Base-by-base conservation (phyloP, 129 eudicot genomes). In the Chrysanthemum seticuspe region DNA sequence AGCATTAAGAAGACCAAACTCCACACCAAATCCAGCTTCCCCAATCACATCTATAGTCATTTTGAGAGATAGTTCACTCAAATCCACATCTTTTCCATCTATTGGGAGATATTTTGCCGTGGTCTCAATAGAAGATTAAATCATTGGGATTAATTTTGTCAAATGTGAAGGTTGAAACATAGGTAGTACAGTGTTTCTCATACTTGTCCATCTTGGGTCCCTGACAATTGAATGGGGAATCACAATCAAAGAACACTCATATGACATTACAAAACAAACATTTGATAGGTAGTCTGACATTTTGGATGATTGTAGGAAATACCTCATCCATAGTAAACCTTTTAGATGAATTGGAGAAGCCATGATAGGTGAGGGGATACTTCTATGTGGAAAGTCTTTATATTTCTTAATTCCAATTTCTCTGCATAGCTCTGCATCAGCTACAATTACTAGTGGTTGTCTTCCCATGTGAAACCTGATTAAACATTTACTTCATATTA, bases 341-440 rank as follows among this genome's bases (percentile, higher is more conserved):
- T 84, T 90, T 48, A 69, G 85, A 74, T 94, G 96, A 73, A 94
- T 96, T 4, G 97, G 97, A 1, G 98, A 94, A 18, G 98, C 90
- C 44, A 89, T 76, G 36, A 94, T 90, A 4, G 98, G 93, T 63
- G 98, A 86, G 15, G 98, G 98, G 66, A 94, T 86, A 61, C 97
- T 94, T 86, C 98, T 90, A 74, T 94, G 90, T 40, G 89, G 31
- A 27, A 86, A 23, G 75, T 80, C 79, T 64, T 90, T 94, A 83
- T 90, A 94, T 78, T 94, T 94, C 84, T 85, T 90, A 51, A 90
- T 88, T 4, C 96, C 91, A 62, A 85, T 96, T 94, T 90, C 91
- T 74, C 88, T 83, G 53, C 97, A 90, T 51, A 94, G 85, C 65
- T 94, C 97, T 64, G 97, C 77, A 82, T 94, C 93, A 55, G 98